These are phyloP conservation scores for Pseudopithomyces maydicus DNA, from an alignment of 2,329 filamentous ascomycete genomes.

Conservation along the genomic window DNA sequence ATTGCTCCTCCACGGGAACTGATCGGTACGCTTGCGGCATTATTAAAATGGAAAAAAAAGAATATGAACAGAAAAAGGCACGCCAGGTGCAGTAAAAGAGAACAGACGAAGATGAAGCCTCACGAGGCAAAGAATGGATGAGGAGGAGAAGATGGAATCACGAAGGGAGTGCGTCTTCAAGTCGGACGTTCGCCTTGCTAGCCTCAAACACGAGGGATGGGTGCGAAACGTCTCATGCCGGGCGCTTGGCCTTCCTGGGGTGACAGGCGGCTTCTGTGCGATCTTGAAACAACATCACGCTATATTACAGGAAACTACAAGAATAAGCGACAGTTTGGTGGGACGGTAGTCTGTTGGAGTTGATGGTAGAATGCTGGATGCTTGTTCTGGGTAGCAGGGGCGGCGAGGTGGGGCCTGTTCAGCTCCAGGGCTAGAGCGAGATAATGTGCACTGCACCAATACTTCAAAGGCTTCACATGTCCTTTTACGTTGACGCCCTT, in stretches of 20 bases:
- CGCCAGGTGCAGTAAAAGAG: constrained; percentile 12
- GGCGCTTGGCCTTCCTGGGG: constrained; percentile 5
- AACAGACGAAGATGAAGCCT: background rate
- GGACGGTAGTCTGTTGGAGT: background rate
- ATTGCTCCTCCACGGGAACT: constrained; percentile 8
- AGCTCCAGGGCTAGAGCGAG: no score
- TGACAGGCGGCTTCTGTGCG: constrained; percentile 1
- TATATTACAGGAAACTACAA: background rate
- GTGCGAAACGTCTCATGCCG: constrained; percentile 7
- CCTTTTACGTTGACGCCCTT: no score
- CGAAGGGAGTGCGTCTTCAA: constrained; percentile 3
- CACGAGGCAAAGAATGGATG: constrained; percentile 6
- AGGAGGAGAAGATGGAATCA: background rate
- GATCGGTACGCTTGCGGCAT: constrained; percentile 16
- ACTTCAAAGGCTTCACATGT: no score
- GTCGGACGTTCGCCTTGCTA: background rate
- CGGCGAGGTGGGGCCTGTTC: background rate
- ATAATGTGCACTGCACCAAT: no score
- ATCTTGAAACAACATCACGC: constrained; percentile 1
- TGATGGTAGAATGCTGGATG: background rate
- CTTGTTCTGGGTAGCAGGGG: background rate
- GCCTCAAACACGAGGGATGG: constrained; percentile 3
- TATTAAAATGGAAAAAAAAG: constrained; percentile 1
- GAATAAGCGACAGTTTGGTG: background rate
- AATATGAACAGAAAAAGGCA: constrained; percentile 9